These are phyloP conservation scores for Pistacia atlantica DNA, from an alignment of 345 rosid species.

Conservation along the genomic window DNA sequence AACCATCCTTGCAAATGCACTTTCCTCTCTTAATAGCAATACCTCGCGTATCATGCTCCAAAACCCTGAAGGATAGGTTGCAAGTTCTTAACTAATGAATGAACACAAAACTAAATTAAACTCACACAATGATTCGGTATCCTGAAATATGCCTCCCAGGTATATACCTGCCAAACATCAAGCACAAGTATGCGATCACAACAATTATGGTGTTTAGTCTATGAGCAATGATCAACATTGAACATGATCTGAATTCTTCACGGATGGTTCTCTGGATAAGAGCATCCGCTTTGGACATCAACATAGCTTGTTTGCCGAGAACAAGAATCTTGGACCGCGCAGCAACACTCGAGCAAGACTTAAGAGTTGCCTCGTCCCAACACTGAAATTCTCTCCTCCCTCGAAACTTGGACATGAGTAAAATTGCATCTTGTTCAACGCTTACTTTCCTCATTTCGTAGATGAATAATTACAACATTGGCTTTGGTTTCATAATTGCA, in stretches of 20 bases:
- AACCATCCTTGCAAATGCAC: conserved; percentile 74
- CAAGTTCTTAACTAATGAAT: not conserved
- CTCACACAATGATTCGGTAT: not conserved
- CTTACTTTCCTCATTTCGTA: not conserved
- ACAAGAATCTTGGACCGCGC: conserved; percentile 85
- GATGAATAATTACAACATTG: not conserved
- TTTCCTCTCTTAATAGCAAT: conserved; percentile 56
- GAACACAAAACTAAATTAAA: not conserved
- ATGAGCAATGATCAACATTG: conserved; percentile 92
- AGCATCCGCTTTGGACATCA: conserved; percentile 87
- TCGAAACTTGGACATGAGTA: conserved; percentile 57
- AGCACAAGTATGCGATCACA: conserved; percentile 81
- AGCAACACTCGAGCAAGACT: conserved; percentile 91
- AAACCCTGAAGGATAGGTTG: conserved; percentile 48
- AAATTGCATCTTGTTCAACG: not conserved
- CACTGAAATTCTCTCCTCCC: conserved; percentile 93
- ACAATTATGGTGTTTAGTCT: conserved; percentile 82
- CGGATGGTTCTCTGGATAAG: conserved; percentile 85
- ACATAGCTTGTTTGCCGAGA: no score
- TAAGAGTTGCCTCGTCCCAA: conserved; percentile 92
- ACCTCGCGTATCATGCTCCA: conserved; percentile 67
- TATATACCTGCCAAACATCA: conserved; percentile 83
- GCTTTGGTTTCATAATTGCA: not conserved
- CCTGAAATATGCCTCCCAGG: not conserved
- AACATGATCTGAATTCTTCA: conserved; percentile 84